Evolutionary conservation across 2,329 filamentous ascomycete species (phyloP), one percentile per base, ranked within the genome.

Genomic region (Chrysoporthe deuterocubensis): DNA sequence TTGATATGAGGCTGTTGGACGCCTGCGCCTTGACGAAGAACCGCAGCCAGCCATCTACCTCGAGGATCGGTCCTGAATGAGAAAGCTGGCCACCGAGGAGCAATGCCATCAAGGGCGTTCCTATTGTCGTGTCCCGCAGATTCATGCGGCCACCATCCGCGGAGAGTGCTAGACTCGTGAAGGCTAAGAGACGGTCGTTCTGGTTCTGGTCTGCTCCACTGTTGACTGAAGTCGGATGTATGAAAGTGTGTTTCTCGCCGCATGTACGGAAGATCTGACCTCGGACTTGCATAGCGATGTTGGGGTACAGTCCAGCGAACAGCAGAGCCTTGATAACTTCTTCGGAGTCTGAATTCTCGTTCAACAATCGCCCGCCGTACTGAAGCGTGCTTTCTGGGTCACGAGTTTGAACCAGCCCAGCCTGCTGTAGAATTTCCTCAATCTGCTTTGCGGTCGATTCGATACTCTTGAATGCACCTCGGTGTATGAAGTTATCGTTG

Each of bases 281-380:
- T 34, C n/a, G 43, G 3, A 9, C 32, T 1, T 43, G 34, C 32
- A 57, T 44, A 7, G 78, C 83, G 37, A 85, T 59, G 62, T 85
- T 84, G 2, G 82, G 81, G 66, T 81, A 78, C 32, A 80, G 72
- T 13, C 82, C 81, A 21, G 82, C 79, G 14, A 82, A 69, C 4
- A 81, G 70, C n/a, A 87, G 74, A 16, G 81, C 79, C 67, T 82
- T 84, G 65, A 86, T 76, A 37, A 87, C 75, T 0, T 76, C 72
- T 1, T 75, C 66, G 50, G 80, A 81, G 44, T 76, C 67, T 3
- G 83, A 82, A 71, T 85, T 82, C 40, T 74, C 71, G 67, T 87
- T 86, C 43, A 84, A 72, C 4, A 66, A 64, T 1, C 69, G 52
- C 40, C 75, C 74, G 4, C 81, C 79, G 58, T 77, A 77, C 32